phyloP scores from a whole-genome alignment of 306 rosid species.

The Alnus glutinosa region DNA sequence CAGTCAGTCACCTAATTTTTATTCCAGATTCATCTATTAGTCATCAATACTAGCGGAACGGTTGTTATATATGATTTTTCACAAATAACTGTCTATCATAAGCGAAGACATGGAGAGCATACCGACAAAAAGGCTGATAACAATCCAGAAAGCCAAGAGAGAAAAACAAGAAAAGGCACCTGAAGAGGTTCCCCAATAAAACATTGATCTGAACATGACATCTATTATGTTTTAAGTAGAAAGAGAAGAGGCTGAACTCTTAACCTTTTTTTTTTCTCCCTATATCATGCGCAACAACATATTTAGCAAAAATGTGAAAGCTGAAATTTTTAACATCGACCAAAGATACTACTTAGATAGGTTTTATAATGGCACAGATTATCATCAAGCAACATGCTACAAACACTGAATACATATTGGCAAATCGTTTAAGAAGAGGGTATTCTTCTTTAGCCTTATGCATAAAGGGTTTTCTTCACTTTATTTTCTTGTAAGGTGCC shows the following conservation, averaged over 20 bases:
- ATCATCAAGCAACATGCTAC: background rate
- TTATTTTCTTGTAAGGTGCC: background rate
- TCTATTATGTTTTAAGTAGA: background rate
- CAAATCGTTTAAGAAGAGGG: background rate
- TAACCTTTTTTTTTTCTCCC: background rate
- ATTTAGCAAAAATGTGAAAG: background rate
- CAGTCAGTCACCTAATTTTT: conserved; percentile 73
- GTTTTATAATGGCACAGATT: background rate
- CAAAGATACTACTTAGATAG: background rate
- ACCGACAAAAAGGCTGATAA: background rate
- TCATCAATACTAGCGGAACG: background rate
- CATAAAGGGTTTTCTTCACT: background rate
- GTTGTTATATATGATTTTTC: background rate
- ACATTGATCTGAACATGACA: background rate
- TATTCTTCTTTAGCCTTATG: background rate
- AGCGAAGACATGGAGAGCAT: background rate
- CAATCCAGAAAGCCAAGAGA: background rate
- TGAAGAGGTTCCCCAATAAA: background rate
- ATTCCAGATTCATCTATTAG: background rate
- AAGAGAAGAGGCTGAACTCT: background rate
- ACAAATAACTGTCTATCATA: background rate
- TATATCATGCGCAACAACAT: background rate
- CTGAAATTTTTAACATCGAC: background rate
- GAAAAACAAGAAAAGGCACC: background rate
- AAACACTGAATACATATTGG: background rate